Conservation (phyloP, 2,329 filamentous ascomycete genomes). For the Aspergillus luchuensis region DNA sequence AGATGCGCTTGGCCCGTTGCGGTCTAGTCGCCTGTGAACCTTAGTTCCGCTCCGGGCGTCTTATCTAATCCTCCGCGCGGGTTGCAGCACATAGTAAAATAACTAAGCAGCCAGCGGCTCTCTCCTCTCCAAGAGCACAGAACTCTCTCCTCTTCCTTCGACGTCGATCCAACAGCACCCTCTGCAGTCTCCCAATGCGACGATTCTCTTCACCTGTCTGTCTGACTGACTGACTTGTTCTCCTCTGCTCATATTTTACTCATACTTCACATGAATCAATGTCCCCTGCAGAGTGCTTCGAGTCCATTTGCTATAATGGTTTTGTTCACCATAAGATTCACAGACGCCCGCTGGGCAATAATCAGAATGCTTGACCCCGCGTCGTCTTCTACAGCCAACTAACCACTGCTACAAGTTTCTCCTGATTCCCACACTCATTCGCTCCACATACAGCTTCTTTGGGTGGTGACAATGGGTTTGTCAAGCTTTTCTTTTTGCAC, state of each 20-base stretch:
- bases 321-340: not conserved
- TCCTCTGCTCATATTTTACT: too few species aligned
- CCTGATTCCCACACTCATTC: not conserved
- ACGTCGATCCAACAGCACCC: too few species aligned
- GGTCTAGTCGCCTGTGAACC: constrained; percentile 27
- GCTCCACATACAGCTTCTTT: not conserved
- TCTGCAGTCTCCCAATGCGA: too few species aligned
- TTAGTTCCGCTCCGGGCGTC: constrained; percentile 20
- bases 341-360: not conserved
- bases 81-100: not conserved
- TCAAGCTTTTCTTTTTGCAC: not conserved
- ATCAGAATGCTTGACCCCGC: not conserved
- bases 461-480: too few species aligned
- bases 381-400: not conserved
- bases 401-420: not conserved
- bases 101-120: too few species aligned
- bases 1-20: constrained; percentile 35
- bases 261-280: not conserved
- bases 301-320: not conserved
- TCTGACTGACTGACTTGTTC: too few species aligned
- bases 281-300: not conserved
- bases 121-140: too few species aligned
- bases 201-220: too few species aligned
- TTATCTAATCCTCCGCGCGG: constrained; percentile 36
- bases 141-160: too few species aligned